Evolutionary conservation across 2,329 filamentous ascomycete genomes (phyloP).

Genomic region (Colletotrichum orbiculare): DNA sequence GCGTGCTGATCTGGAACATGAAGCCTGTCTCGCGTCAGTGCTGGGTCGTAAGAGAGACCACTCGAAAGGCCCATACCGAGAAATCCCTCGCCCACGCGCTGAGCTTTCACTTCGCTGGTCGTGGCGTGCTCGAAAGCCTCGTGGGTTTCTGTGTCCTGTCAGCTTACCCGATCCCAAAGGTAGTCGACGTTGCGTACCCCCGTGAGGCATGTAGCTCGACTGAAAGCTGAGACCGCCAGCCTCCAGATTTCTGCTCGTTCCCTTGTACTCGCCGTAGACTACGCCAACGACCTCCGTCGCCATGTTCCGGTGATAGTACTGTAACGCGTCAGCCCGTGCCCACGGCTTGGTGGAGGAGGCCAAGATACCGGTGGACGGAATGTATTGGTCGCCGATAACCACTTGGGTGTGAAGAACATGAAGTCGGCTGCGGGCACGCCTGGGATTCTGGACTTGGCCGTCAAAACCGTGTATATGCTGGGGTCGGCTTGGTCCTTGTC

Average conservation of each 20-base stretch:
- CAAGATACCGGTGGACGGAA: slow-evolving; percentile 60
- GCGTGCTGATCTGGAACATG: slow-evolving; percentile 43
- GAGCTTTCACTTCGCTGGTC: slow-evolving; percentile 37
- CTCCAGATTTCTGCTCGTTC: slow-evolving; percentile 43
- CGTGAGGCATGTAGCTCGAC: slow-evolving; percentile 45
- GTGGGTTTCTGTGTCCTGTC: slow-evolving; percentile 35
- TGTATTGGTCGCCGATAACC: slow-evolving; percentile 67
- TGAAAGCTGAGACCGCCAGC: slow-evolving; percentile 46
- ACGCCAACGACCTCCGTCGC: slow-evolving; percentile 63
- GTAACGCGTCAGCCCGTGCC: slow-evolving; percentile 12
- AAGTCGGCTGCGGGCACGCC: slow-evolving; percentile 69
- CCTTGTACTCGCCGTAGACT: slow-evolving; percentile 46
- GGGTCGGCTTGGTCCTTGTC: slow-evolving; percentile 73
- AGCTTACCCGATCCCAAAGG: neutral
- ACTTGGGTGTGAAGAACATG: slow-evolving; percentile 72
- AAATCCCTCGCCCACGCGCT: slow-evolving; percentile 40
- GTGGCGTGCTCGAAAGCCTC: slow-evolving; percentile 40
- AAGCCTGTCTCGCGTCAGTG: slow-evolving; percentile 44
- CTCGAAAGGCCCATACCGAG: slow-evolving; percentile 34
- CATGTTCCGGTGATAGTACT: slow-evolving; percentile 68
- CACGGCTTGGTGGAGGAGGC: neutral
- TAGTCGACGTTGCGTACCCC: slow-evolving; percentile 23
- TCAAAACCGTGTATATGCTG: slow-evolving; percentile 70
- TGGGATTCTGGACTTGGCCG: slow-evolving; percentile 63
- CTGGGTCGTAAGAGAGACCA: slow-evolving; percentile 38